phyloP scores from a whole-genome alignment of 495 filamentous ascomycete genomes.

The Aspergillus biplanus region DNA sequence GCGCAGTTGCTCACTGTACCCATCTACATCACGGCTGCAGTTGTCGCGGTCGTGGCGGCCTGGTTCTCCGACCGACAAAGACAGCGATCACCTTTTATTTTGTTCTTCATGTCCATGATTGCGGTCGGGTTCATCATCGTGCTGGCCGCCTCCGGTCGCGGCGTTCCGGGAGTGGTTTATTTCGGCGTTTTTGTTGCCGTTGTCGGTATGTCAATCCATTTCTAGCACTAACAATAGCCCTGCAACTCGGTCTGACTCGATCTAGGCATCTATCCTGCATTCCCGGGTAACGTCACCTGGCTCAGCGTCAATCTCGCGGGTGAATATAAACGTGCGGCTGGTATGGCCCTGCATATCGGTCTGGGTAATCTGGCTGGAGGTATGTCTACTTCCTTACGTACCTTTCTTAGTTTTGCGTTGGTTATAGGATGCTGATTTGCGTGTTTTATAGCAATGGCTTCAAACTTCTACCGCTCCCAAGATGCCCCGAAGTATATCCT shows the following conservation, averaged over 20 bases:
- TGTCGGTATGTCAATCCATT: constrained; percentile 63
- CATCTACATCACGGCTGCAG: constrained; percentile 46
- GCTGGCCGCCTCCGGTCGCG: constrained; percentile 41
- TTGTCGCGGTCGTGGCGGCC: constrained; percentile 48
- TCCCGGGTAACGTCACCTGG: constrained; percentile 73
- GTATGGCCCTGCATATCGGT: constrained; percentile 77
- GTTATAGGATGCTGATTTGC: background rate
- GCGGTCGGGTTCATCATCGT: constrained; percentile 68
- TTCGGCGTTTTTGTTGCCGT: constrained; percentile 74
- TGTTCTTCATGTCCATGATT: constrained; percentile 63
- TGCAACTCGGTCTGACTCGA: too few relatives aligned
- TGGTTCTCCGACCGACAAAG: constrained; percentile 62
- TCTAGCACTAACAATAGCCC: too few relatives aligned
- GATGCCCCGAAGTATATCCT: constrained; percentile 68
- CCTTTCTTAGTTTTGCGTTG: too few relatives aligned
- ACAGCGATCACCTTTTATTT: constrained; percentile 64
- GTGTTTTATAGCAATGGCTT: constrained; percentile 60
- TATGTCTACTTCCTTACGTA: constrained; percentile 17
- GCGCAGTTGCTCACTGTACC: constrained; percentile 74
- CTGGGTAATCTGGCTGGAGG: constrained; percentile 71
- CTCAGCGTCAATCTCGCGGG: constrained; percentile 72
- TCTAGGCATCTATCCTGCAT: constrained; percentile 48
- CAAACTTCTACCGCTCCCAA: constrained; percentile 72
- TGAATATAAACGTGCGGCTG: constrained; percentile 69
- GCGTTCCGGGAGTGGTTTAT: constrained; percentile 68